A percentile compares a stretch with the other conserved stretches of the same genome.
Evolutionary conservation across 257 asterid genomes (phyloP).

Genomic region (Linderniella brevidens): DNA sequence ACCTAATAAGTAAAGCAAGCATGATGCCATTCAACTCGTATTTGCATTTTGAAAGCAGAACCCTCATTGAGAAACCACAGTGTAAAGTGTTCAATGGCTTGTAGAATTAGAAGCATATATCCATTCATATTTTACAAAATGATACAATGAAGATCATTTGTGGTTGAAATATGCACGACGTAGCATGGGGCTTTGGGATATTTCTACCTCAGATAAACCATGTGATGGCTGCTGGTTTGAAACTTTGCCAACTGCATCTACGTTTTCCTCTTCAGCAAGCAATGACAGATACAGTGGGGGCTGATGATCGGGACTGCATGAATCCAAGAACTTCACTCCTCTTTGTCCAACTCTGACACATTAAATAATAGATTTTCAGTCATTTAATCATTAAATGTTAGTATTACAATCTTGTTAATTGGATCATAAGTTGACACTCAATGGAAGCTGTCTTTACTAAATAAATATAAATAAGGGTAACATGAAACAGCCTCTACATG

Average conservation of each 20-base stretch:
- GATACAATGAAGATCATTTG: neutral
- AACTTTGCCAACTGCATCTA: slow-evolving; percentile 17
- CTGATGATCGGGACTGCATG: slow-evolving; percentile 84
- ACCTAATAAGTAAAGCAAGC: neutral
- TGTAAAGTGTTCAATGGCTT: too few species aligned
- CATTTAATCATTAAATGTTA: slow-evolving; percentile 3
- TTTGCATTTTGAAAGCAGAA: too few species aligned
- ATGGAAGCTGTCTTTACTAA: too few species aligned
- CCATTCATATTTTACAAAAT: neutral
- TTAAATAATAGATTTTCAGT: slow-evolving; percentile 3
- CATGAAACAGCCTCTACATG: too few species aligned
- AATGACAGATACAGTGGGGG: slow-evolving; percentile 58
- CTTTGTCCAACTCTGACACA: slow-evolving; percentile 62
- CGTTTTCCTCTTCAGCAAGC: slow-evolving; percentile 41
- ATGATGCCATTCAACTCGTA: slow-evolving; percentile 2
- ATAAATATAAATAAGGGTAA: too few species aligned
- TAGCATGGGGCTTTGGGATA: neutral
- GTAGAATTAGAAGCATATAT: too few species aligned
- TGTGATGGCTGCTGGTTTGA: neutral
- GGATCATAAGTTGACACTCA: too few species aligned
- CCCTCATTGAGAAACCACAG: too few species aligned
- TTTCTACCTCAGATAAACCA: neutral
- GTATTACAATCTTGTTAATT: too few species aligned
- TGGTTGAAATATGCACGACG: neutral
- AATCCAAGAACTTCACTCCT: slow-evolving; percentile 58